Evolutionary conservation across 345 rosid genomes (phyloP).

Genomic region (Euphorbia pulcherrima): DNA sequence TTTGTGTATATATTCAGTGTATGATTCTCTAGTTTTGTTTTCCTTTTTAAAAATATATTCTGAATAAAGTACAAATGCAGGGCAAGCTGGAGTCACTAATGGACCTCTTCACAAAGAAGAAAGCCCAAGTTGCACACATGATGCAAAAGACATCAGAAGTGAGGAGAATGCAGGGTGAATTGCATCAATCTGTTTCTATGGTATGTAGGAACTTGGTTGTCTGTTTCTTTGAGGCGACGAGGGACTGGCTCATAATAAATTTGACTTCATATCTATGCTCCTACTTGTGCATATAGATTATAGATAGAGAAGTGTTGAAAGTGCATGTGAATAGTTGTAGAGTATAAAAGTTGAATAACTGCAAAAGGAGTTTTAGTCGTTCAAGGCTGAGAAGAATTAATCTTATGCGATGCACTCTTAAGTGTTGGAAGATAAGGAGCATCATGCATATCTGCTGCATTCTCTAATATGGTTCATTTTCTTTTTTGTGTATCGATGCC

Average conservation of each 20-base stretch:
- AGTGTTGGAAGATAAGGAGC: too few relatives aligned
- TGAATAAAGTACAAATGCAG: slow-evolving; percentile 29
- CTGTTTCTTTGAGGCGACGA: neutral
- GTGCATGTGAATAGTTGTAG: neutral
- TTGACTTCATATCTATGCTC: neutral
- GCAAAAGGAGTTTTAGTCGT: neutral
- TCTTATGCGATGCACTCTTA: too few relatives aligned
- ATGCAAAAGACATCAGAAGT: slow-evolving; percentile 63
- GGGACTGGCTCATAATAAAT: neutral
- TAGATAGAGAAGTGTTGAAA: neutral
- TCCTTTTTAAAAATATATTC: neutral
- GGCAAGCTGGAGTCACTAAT: slow-evolving; percentile 49
- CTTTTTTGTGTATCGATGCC: slow-evolving; percentile 2
- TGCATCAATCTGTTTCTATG: slow-evolving; percentile 49
- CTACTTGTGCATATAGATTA: neutral
- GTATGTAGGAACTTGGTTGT: slow-evolving; percentile 38
- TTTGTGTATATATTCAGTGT: neutral
- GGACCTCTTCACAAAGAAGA: slow-evolving; percentile 57
- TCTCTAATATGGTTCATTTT: neutral
- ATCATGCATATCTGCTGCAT: neutral
- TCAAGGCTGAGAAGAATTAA: neutral
- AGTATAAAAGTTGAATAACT: neutral
- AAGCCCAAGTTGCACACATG: slow-evolving; percentile 58
- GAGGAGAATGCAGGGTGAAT: slow-evolving; percentile 61
- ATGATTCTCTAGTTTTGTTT: neutral